Base-by-base conservation (phyloP, 768 basidiomycete genomes). In the Mycena vulgaris region DNA sequence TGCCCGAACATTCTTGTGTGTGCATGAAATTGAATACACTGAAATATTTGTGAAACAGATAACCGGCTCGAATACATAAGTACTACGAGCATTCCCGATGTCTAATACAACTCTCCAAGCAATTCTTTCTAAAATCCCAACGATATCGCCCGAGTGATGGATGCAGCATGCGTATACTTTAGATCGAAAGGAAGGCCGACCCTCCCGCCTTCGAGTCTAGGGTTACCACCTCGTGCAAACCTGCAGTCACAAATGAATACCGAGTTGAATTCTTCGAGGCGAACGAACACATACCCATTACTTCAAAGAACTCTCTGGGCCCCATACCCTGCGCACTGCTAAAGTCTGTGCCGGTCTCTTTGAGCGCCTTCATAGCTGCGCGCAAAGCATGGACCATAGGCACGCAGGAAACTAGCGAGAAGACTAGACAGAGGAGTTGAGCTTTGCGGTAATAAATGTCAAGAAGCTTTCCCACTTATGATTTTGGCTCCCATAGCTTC, bases 311-410 rank as follows among this genome's bases (percentile, higher is more conserved):
- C 49, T 87, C 85, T 76, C 90, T 91, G 10, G 93, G 93, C 73
- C 93, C 91, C 92, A 93, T 93, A 25, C 92, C 90, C 71, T 84
- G 82, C 17, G 85, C 83, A 23, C 84, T 81, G 23, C 78, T 65
- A 76, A 90, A 92, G 77, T 94, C 93, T 7, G 92, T 93, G 11
- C 93, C 93, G 3, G 92, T 93, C 82, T 92, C 92, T 82, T 91
- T 92, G 49, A 94, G 80, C 0, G 89, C 89, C 21, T 86, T 86
- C 90, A 93, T 93, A 9, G 93, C 93, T n/a, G 89, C 88, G 55
- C 92, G 90, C 62, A 92, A 87, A n/a, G 88, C 92, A 74, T 94
- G 93, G 11, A 93, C 88, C 75, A 91, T 92, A 25, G 92, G 91
- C 33, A 94, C 92, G 70, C 89, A 91, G 30, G 92, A 93, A 3